Evolutionary conservation across 1,284 basidiomycete species (phyloP).

Genomic region (Trichosporon ovoides): DNA sequence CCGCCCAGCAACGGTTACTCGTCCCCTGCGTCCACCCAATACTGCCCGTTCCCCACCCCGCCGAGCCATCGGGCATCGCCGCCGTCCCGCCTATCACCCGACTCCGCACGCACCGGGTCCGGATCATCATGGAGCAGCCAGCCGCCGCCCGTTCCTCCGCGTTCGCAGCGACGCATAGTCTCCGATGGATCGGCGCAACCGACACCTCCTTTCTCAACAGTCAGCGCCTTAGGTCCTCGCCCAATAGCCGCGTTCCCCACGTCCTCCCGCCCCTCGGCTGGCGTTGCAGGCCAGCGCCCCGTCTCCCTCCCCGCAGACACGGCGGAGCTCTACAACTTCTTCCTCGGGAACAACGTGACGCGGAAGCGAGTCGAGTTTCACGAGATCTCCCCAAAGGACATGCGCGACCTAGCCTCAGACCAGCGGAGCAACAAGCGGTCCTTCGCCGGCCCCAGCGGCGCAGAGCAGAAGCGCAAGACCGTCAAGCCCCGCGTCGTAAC

Average conservation of each 20-base stretch:
- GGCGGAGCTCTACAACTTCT: conserved; percentile 3
- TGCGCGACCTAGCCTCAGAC: not conserved
- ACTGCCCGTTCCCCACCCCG: not conserved
- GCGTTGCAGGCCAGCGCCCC: not conserved
- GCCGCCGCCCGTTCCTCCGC: not conserved
- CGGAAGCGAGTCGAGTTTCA: not conserved
- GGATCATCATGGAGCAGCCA: not conserved
- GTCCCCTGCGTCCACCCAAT: not conserved
- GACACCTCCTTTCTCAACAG: not conserved
- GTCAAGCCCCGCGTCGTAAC: not conserved
- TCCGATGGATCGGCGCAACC: not conserved
- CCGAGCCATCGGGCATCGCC: not conserved
- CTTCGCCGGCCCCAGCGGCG: not conserved
- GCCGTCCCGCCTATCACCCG: not conserved
- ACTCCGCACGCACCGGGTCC: not conserved
- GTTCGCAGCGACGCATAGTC: not conserved
- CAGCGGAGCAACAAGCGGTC: not conserved
- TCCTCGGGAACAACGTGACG: conserved; percentile 5
- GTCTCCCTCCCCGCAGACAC: not conserved
- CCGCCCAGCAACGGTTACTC: not conserved
- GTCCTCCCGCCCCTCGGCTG: not conserved
- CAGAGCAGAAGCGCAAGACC: not conserved
- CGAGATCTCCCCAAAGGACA: not conserved
- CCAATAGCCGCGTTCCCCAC: not conserved
- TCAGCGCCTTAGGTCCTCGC: not conserved